phyloP scores from a whole-genome alignment of 192 early-diverging fungal species.

The Cetraspora pellucida region DNA sequence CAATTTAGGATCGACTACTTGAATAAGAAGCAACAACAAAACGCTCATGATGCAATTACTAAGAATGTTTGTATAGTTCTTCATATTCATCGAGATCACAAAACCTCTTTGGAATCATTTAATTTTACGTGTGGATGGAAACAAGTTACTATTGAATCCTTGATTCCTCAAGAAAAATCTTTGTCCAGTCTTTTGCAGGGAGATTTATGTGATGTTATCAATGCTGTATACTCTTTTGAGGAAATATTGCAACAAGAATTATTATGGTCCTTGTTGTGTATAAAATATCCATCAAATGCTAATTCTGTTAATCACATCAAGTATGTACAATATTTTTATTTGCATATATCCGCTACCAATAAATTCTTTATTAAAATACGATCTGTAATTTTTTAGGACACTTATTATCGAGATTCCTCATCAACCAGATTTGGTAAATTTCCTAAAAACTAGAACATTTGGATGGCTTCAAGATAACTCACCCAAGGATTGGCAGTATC shows the following conservation, averaged over 20 bases:
- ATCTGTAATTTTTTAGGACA: neutral
- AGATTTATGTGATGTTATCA: neutral
- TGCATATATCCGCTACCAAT: neutral
- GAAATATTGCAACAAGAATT: slow-evolving; percentile 29
- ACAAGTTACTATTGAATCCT: slow-evolving; percentile 31
- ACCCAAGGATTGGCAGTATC: slow-evolving; percentile 20
- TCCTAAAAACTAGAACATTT: neutral
- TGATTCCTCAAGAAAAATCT: neutral
- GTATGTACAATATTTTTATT: neutral
- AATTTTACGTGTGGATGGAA: slow-evolving; percentile 33
- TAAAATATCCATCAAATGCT: slow-evolving; percentile 17
- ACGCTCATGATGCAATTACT: too few relatives aligned
- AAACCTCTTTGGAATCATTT: slow-evolving; percentile 2
- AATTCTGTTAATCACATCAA: slow-evolving; percentile 26
- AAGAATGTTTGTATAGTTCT: slow-evolving; percentile 33
- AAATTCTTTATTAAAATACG: neutral
- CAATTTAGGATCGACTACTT: slow-evolving; percentile 12
- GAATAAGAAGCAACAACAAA: neutral
- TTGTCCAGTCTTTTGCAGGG: slow-evolving; percentile 23
- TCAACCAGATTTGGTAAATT: neutral
- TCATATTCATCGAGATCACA: slow-evolving; percentile 32
- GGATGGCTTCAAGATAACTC: slow-evolving; percentile 21
- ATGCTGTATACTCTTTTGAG: slow-evolving; percentile 28
- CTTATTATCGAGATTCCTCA: neutral
- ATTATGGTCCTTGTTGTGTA: slow-evolving; percentile 31